phyloP scores from a whole-genome alignment of 2,329 filamentous ascomycete species.

The Arthrobotrys iridis region DNA sequence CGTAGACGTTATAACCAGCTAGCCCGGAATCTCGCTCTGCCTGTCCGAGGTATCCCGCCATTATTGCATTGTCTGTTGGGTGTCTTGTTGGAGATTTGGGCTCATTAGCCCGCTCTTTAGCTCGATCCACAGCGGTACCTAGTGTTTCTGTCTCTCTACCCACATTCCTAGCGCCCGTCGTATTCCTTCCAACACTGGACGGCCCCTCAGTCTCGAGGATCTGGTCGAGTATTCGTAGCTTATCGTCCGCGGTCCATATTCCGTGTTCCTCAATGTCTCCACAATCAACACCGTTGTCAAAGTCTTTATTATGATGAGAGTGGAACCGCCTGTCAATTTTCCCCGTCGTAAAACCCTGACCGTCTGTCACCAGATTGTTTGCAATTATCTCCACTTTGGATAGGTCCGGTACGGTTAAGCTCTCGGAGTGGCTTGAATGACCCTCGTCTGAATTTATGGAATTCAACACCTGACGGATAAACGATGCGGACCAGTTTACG shows the following conservation, averaged over 20 bases:
- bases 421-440: not conserved
- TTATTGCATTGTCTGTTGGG: constrained; percentile 2
- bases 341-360: constrained; percentile 28
- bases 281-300: not conserved
- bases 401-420: constrained; percentile 1
- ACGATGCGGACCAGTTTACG: constrained; percentile 40
- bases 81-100: constrained; percentile 13
- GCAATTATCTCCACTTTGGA: constrained; percentile 38
- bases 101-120: not conserved
- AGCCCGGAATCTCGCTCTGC: not conserved
- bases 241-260: constrained; percentile 48
- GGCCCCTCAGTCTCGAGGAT: constrained; percentile 16
- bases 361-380: constrained; percentile 32
- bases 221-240: constrained; percentile 28
- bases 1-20: constrained; percentile 31
- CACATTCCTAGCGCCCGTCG: constrained; percentile 1
- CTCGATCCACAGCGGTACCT: constrained; percentile 7
- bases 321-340: constrained; percentile 39
- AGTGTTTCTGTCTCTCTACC: not conserved
- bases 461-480: constrained; percentile 39
- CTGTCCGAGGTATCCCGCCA: not conserved
- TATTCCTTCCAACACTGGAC: not conserved
- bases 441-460: constrained; percentile 19
- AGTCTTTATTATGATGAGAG: not conserved
- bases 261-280: constrained; percentile 12